Conservation (phyloP, 768 basidiomycete genomes). For the Panaeolus papilionaceus region DNA sequence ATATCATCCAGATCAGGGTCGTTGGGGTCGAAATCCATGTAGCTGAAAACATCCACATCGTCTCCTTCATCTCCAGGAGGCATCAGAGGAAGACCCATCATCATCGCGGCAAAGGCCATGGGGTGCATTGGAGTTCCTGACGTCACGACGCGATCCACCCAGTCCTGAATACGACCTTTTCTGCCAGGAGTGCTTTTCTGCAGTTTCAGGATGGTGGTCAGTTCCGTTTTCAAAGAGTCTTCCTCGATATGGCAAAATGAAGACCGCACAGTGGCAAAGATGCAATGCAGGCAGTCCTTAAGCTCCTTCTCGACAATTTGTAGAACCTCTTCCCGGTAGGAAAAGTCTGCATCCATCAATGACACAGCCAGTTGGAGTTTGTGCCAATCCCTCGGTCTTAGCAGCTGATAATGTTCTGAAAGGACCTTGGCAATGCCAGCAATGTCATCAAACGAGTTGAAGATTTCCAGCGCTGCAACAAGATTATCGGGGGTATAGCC, state of each 20-base stretch:
- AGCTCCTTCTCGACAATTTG: constrained; percentile 61
- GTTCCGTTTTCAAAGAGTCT: constrained; percentile 43
- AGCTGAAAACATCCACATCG: constrained; percentile 55
- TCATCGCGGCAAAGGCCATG: constrained; percentile 69
- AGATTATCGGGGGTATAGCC: constrained; percentile 57
- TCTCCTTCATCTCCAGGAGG: constrained; percentile 41
- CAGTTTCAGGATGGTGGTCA: constrained; percentile 53
- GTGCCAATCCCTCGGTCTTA: constrained; percentile 63
- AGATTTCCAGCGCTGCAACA: constrained; percentile 60
- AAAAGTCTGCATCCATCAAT: constrained; percentile 36
- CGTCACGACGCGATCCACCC: constrained; percentile 53
- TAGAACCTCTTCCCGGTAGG: constrained; percentile 40
- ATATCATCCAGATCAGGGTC: constrained; percentile 67
- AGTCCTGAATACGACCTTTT: constrained; percentile 52
- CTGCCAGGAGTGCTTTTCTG: constrained; percentile 44
- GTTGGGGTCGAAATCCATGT: constrained; percentile 54
- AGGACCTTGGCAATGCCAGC: constrained; percentile 49
- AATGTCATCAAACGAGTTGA: constrained; percentile 42
- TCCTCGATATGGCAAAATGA: constrained; percentile 56
- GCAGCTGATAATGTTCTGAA: constrained; percentile 52
- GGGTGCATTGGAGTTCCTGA: constrained; percentile 45
- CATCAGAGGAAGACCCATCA: constrained; percentile 52
- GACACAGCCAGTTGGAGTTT: constrained; percentile 52
- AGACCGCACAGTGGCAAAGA: constrained; percentile 48
- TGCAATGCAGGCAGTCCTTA: constrained; percentile 46